These are phyloP conservation scores for Sarocladium brachiariae DNA, from an alignment of 2,329 filamentous ascomycete species.

Conservation along the genomic window DNA sequence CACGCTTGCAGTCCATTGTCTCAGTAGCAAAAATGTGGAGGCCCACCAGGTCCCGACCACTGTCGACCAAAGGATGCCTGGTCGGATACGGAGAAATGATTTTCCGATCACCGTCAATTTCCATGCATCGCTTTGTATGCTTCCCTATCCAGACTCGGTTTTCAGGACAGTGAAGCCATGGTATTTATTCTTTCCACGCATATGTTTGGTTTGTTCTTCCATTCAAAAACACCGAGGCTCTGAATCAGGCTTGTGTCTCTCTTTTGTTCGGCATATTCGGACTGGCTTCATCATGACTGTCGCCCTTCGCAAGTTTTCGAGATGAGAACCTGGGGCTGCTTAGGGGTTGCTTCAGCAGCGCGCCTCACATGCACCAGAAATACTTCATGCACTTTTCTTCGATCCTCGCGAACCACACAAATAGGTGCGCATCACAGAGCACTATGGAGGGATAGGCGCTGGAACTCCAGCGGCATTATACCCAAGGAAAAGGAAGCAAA, in stretches of 20 bases:
- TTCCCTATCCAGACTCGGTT: background rate
- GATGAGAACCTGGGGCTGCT: background rate
- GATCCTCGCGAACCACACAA: background rate
- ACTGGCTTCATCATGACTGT: background rate
- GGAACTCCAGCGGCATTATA: background rate
- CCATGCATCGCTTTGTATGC: background rate
- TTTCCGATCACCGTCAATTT: background rate
- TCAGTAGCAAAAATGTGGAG: background rate
- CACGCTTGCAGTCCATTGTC: slow-evolving; percentile 4
- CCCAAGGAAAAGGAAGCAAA: background rate
- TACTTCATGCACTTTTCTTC: background rate
- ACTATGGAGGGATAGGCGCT: background rate
- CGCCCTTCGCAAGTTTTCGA: background rate
- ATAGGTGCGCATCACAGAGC: background rate
- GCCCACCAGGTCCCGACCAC: background rate
- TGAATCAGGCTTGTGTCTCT: too few species aligned
- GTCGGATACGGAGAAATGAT: slow-evolving; percentile 4
- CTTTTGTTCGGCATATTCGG: too few species aligned
- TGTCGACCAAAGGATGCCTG: slow-evolving; percentile 1
- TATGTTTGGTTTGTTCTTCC: too few species aligned
- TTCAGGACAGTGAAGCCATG: too few species aligned
- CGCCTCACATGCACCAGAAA: background rate
- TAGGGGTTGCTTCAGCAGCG: background rate
- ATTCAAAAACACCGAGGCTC: too few species aligned
- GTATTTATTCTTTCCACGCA: background rate